Evolutionary conservation across 2,329 filamentous ascomycete genomes (phyloP).

Genomic region (Hypoxylon sp.): DNA sequence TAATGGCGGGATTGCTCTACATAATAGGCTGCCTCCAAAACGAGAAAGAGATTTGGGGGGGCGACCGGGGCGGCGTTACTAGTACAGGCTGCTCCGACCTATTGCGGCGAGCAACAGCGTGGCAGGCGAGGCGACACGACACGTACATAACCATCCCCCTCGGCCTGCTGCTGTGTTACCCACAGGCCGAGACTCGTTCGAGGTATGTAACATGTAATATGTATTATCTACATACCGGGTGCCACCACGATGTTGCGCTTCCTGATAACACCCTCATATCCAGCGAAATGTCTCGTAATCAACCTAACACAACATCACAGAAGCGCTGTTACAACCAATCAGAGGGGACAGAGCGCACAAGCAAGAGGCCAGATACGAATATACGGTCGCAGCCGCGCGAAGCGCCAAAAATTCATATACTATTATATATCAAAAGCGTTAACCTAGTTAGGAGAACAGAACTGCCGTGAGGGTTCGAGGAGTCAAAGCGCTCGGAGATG

Average conservation of each 20-base stretch:
- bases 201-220: too few species aligned
- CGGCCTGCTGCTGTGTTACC: not conserved
- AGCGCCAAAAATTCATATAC: not conserved
- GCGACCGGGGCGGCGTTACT: not conserved
- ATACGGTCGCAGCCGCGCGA: slow-evolving; percentile 3
- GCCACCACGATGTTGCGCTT: not conserved
- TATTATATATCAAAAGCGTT: slow-evolving; percentile 1
- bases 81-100: not conserved
- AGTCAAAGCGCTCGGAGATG: not conserved
- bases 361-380: not conserved
- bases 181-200: not conserved
- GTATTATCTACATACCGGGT: not conserved
- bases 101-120: not conserved
- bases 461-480: not conserved
- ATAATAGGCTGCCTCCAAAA: not conserved
- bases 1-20: not conserved
- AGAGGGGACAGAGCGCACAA: not conserved
- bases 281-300: not conserved
- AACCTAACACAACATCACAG: slow-evolving; percentile 11
- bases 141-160: not conserved
- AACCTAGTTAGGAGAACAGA: too few species aligned
- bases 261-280: slow-evolving; percentile 1
- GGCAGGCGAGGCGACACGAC: slow-evolving; percentile 1
- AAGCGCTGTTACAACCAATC: slow-evolving; percentile 6
- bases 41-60: not conserved